Conservation (phyloP, 2,329 filamentous ascomycete genomes). For the Xylaria sp. region DNA sequence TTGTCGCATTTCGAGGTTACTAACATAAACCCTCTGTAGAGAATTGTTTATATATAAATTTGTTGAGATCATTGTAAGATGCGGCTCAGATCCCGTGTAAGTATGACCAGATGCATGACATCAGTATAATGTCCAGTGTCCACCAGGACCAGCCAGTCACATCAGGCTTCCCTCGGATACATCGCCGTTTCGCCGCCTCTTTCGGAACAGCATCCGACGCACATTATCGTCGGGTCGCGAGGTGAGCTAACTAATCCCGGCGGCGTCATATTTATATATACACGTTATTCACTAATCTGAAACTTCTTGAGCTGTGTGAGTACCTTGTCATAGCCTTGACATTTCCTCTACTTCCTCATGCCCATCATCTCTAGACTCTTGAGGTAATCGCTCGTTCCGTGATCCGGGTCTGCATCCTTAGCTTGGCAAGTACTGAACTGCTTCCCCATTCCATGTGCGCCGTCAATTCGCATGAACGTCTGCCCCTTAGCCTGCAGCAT, state of each 20-base stretch:
- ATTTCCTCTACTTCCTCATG: slow-evolving; percentile 6
- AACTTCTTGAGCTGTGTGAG: background rate
- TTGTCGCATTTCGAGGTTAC: background rate
- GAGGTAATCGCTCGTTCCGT: slow-evolving; percentile 55
- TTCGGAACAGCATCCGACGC: too few relatives aligned
- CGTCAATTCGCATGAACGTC: slow-evolving; percentile 52
- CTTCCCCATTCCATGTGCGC: slow-evolving; percentile 49
- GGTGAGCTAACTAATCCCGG: too few relatives aligned
- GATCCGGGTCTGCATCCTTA: slow-evolving; percentile 54
- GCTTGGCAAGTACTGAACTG: slow-evolving; percentile 50
- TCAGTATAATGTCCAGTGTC: background rate
- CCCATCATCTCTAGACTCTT: slow-evolving; percentile 48
- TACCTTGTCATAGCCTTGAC: background rate
- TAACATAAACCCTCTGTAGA: background rate
- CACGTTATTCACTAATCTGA: too few relatives aligned
- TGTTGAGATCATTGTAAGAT: background rate
- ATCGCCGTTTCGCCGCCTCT: too few relatives aligned
- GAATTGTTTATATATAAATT: too few relatives aligned
- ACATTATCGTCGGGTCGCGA: too few relatives aligned
- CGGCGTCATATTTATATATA: too few relatives aligned
- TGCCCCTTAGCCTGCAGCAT: slow-evolving; percentile 50
- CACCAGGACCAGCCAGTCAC: background rate
- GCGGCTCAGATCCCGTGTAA: background rate
- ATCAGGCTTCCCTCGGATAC: background rate
- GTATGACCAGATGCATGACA: background rate